Evolutionary conservation across 129 eudicot species (phyloP).

Genomic region (Tagetes patula): DNA sequence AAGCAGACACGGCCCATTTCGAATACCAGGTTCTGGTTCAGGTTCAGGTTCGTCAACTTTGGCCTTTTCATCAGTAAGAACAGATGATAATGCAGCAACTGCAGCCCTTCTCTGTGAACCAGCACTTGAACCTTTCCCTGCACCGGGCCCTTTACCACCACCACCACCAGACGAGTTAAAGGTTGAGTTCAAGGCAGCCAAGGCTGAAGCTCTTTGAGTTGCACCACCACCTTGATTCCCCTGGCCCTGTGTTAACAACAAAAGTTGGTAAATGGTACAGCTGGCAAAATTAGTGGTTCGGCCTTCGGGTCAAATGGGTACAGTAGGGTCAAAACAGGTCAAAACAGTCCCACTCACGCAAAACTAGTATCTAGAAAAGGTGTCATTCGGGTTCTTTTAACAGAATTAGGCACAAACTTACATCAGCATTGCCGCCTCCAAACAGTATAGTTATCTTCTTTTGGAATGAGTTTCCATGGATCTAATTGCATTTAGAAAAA

Average conservation of each 20-base stretch:
- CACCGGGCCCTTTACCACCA: conserved; percentile 42
- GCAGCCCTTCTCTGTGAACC: conserved; percentile 98
- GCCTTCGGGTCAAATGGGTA: background rate
- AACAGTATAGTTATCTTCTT: conserved; percentile 81
- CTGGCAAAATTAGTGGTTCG: background rate
- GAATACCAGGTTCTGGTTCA: conserved; percentile 54
- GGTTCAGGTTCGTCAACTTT: conserved; percentile 52
- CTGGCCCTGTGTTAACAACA: conserved; percentile 34
- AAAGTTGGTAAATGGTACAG: background rate
- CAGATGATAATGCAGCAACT: conserved; percentile 88
- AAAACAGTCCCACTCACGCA: background rate
- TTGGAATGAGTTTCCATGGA: conserved; percentile 86
- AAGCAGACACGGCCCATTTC: background rate
- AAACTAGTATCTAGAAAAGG: background rate
- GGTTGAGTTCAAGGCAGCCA: conserved; percentile 86
- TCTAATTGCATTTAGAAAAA: conserved; percentile 45
- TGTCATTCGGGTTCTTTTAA: conserved; percentile 1
- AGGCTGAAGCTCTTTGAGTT: conserved; percentile 94
- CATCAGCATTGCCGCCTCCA: conserved; percentile 69
- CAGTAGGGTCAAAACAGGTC: background rate
- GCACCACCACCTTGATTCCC: conserved; percentile 81
- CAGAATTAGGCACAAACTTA: conserved; percentile 18
- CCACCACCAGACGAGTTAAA: conserved; percentile 60
- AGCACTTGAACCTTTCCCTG: conserved; percentile 42
- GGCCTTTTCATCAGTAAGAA: conserved; percentile 78